A percentile compares a stretch with the other conserved stretches of the same genome.
These are phyloP conservation scores for Phytophthora pinifolia DNA, from an alignment of 352 stramenopile species.

Conservation along the genomic window DNA sequence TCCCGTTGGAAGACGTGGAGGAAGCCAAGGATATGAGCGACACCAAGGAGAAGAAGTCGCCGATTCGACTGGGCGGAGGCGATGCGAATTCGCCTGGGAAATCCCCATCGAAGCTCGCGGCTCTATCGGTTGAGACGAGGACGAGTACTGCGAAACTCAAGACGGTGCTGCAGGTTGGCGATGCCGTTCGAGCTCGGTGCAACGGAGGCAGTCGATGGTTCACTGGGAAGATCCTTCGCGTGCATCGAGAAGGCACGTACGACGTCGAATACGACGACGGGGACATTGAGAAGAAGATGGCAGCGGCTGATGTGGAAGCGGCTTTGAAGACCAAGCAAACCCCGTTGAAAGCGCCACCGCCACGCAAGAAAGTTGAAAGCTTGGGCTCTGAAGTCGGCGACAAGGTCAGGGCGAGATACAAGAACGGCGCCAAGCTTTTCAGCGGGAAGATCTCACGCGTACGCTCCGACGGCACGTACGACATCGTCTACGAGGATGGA, in stretches of 20 bases:
- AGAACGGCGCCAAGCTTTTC: slow-evolving; percentile 40
- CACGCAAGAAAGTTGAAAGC: slow-evolving; percentile 19
- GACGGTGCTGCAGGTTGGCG: slow-evolving; percentile 13
- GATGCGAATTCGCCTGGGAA: slow-evolving; percentile 10
- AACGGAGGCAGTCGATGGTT: slow-evolving; percentile 74
- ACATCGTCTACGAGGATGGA: slow-evolving; percentile 69
- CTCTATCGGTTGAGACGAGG: slow-evolving; percentile 15
- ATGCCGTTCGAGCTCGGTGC: slow-evolving; percentile 41
- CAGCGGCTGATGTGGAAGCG: slow-evolving; percentile 20
- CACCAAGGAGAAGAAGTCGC: slow-evolving; percentile 39
- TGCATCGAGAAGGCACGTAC: slow-evolving; percentile 56
- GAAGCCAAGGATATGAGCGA: slow-evolving; percentile 43
- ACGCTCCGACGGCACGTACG: slow-evolving; percentile 62
- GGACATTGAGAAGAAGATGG: slow-evolving; percentile 41
- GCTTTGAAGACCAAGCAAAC: slow-evolving; percentile 5
- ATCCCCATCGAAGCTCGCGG: slow-evolving; percentile 21
- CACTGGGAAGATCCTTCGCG: slow-evolving; percentile 53
- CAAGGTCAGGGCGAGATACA: slow-evolving; percentile 43
- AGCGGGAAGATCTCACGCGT: slow-evolving; percentile 41
- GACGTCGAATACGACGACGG: slow-evolving; percentile 69
- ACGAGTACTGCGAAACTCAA: slow-evolving; percentile 14
- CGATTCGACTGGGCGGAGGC: slow-evolving; percentile 40
- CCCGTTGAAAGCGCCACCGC: slow-evolving; percentile 12
- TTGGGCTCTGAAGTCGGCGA: slow-evolving; percentile 31
- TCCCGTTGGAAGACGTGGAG: slow-evolving; percentile 60